Conservation (phyloP, 164 flowering plant species). For the Macadamia tetraphylla region DNA sequence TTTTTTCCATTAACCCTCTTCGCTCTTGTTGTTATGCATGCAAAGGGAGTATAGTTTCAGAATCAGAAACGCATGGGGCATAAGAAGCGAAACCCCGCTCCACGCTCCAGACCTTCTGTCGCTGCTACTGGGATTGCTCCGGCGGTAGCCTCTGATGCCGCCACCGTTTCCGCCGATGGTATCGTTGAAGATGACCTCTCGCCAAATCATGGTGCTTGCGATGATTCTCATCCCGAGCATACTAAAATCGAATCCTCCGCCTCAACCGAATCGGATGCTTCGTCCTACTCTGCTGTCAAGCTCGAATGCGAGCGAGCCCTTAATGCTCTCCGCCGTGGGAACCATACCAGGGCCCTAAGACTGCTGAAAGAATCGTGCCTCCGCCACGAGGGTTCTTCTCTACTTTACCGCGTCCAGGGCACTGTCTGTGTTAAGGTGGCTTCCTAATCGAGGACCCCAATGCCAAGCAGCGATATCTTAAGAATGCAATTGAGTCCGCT, state of each 20-base stretch:
- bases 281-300: constrained; percentile 38
- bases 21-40: constrained; percentile 25
- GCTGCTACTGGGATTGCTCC: neutral
- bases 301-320: constrained; percentile 81
- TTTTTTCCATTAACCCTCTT: neutral
- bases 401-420: constrained; percentile 74
- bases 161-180: constrained; percentile 1
- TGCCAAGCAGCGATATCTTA: constrained; percentile 60
- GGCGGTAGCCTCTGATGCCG: constrained; percentile 6
- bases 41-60: constrained; percentile 13
- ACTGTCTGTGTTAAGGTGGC: constrained; percentile 72
- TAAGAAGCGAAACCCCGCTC: constrained; percentile 53
- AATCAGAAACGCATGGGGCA: constrained; percentile 48
- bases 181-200: constrained; percentile 6
- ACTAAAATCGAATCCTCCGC: constrained; percentile 10
- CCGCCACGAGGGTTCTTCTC: constrained; percentile 40
- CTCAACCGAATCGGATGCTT: constrained; percentile 11
- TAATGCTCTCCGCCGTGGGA: constrained; percentile 70
- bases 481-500: constrained; percentile 67
- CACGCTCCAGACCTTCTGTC: constrained; percentile 33
- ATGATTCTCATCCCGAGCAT: neutral
- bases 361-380: constrained; percentile 65
- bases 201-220: neutral
- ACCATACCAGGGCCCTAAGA: constrained; percentile 79
- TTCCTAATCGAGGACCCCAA: constrained; percentile 63